Conservation (phyloP, 768 basidiomycete species). For the Russula virescens region DNA sequence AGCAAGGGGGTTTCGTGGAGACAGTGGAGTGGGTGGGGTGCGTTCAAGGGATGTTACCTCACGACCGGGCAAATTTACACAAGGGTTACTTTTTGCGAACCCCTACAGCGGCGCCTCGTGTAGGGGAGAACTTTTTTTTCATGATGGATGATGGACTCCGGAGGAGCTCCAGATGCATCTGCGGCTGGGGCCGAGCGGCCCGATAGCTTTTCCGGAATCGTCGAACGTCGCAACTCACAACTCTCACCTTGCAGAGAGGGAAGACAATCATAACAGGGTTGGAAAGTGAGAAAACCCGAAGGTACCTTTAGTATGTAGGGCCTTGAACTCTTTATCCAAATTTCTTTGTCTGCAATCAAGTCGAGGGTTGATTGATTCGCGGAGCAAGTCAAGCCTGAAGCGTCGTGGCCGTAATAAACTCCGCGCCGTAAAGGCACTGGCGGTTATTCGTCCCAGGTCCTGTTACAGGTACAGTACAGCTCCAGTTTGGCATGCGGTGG, state of each 20-base stretch:
- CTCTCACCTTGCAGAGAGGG: neutral
- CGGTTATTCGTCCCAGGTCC: too few relatives aligned
- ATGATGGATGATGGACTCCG: slow-evolving; percentile 12
- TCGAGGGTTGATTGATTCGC: neutral
- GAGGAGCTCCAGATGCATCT: too few relatives aligned
- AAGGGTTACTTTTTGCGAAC: neutral
- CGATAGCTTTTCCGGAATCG: slow-evolving; percentile 2
- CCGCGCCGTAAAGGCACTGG: too few relatives aligned
- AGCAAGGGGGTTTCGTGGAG: neutral
- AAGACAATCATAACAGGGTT: too few relatives aligned
- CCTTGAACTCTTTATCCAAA: neutral
- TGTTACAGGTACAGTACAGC: too few relatives aligned
- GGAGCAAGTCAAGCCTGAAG: neutral
- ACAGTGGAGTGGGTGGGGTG: neutral
- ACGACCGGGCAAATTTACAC: neutral
- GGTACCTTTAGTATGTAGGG: neutral
- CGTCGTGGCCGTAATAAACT: neutral
- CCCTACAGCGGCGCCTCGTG: slow-evolving; percentile 1
- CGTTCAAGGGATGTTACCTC: neutral
- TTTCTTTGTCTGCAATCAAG: neutral
- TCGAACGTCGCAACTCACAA: too few relatives aligned
- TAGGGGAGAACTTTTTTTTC: neutral
- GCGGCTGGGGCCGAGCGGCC: slow-evolving; percentile 12
- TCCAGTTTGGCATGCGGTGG: too few relatives aligned
- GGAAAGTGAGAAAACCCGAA: too few relatives aligned